Conservation (phyloP, 768 basidiomycete species). For the Pisolithus orientalis region DNA sequence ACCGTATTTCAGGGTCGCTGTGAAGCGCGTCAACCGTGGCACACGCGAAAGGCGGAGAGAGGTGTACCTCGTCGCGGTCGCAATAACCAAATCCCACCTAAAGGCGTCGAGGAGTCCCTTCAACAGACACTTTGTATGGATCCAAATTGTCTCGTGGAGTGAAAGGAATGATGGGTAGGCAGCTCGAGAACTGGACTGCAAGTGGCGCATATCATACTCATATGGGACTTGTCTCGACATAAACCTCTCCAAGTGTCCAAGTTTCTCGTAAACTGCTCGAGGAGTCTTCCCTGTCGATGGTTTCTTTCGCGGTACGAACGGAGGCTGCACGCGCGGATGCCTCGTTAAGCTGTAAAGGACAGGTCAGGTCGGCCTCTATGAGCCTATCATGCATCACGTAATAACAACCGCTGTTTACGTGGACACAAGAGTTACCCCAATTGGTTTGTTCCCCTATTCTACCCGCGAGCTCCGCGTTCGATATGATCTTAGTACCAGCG, state of each 20-base stretch:
- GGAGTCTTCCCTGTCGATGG: too few relatives aligned
- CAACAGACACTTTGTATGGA: conserved; percentile 56
- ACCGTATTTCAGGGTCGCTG: conserved; percentile 73
- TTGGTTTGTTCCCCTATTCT: too few relatives aligned
- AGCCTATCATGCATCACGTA: too few relatives aligned
- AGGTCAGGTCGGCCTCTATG: too few relatives aligned
- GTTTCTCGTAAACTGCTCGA: background rate
- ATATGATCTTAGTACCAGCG: too few relatives aligned
- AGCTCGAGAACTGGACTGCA: conserved; percentile 35
- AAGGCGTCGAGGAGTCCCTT: conserved; percentile 65
- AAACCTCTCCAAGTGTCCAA: conserved; percentile 10
- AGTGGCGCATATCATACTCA: conserved; percentile 13
- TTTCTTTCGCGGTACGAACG: too few relatives aligned
- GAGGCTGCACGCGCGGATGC: too few relatives aligned
- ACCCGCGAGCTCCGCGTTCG: too few relatives aligned
- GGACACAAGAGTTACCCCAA: too few relatives aligned
- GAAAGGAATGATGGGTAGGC: conserved; percentile 69
- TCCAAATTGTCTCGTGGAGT: conserved; percentile 47
- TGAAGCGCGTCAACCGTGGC: conserved; percentile 1
- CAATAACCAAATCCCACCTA: conserved; percentile 61
- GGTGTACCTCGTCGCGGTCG: conserved; percentile 53
- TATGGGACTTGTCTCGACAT: conserved; percentile 24
- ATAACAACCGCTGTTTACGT: too few relatives aligned
- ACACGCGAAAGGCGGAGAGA: conserved; percentile 4
- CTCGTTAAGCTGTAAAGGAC: too few relatives aligned